Conservation (phyloP, 2,329 filamentous ascomycete species). For the Ramularia endophylla region DNA sequence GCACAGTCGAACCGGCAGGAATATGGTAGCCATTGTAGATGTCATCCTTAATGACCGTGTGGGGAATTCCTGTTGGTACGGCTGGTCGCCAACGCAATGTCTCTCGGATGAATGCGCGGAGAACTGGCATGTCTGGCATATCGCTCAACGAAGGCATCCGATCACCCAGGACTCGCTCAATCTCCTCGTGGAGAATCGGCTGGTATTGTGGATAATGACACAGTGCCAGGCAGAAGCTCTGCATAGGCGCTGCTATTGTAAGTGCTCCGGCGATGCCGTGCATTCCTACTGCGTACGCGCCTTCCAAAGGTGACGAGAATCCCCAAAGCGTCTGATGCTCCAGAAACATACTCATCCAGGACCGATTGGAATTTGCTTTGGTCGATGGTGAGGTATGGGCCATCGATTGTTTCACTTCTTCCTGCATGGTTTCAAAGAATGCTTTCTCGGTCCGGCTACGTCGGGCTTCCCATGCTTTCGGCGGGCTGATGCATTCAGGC, state of each 20-base stretch:
- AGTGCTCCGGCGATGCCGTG: constrained; percentile 43
- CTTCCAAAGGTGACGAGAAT: constrained; percentile 40
- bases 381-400: too few relatives aligned
- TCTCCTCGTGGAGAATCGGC: constrained; percentile 46
- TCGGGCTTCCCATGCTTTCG: constrained; percentile 41
- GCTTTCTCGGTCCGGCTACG: constrained; percentile 38
- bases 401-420: constrained; percentile 34
- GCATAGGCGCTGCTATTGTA: constrained; percentile 43
- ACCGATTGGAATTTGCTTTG: constrained; percentile 15
- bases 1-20: constrained; percentile 47
- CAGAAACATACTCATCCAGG: constrained; percentile 41
- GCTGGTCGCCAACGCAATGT: constrained; percentile 54
- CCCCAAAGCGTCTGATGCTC: constrained; percentile 35
- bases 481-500: constrained; percentile 37
- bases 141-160: constrained; percentile 49
- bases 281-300: constrained; percentile 43
- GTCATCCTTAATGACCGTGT: constrained; percentile 47
- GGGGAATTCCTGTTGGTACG: constrained; percentile 35
- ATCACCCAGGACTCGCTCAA: constrained; percentile 51
- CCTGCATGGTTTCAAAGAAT: constrained; percentile 42
- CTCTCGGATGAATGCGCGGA: constrained; percentile 54
- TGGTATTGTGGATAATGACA: constrained; percentile 40
- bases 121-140: constrained; percentile 46
- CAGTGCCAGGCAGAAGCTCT: constrained; percentile 44
- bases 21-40: constrained; percentile 51